Base-by-base conservation (phyloP, 805 yeast genomes). In the Clavispora vitiphila region DNA sequence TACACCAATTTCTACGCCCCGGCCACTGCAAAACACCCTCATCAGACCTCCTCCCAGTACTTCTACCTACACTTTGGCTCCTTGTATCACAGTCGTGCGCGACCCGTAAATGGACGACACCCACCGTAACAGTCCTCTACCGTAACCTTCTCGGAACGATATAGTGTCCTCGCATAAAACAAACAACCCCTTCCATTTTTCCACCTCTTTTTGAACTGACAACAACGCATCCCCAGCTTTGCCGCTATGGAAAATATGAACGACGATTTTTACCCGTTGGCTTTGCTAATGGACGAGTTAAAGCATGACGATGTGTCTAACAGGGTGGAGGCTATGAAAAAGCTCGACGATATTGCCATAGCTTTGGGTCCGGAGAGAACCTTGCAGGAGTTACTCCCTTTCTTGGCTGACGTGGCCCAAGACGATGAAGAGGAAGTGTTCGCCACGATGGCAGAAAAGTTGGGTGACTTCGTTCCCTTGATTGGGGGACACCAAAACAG, bases 401-500 rank as follows among this genome's bases (percentile, higher is more conserved):
- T 91, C 57, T 74, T 93, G 47, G 87, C 83, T 51, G 90, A 84
- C 47, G 93, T 84, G 20, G 88, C 90, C 8, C 93, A 86, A 51
- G 99, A 93, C 55, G 99, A 95, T 61, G 99, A 93, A 66, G 99
- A 93, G 64, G 99, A 93, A 66, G 96, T 93, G 6, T 83, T 91
- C 64, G 87, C 96, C 1, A 91, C 89, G 16, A 75, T 95, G 48
- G 97, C 97, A 3, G 87, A 84, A 53, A 91, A 90, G 69, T 69
- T 93, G 53, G 96, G 95, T 16, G 77, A 78, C 43, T 91, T 93
- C 61, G 80, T 89, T 26, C 95, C 96, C 5, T 77, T 80, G 45
- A 80, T 93, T 43, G 99, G 99, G 37, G 99, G 99, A 27, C 71
- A 67, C 45, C 58, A 60, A 39, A 43, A 69, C 65, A 79, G 62